Conservation (phyloP, 441 rosid species). For the Gossypium schwendimanii region DNA sequence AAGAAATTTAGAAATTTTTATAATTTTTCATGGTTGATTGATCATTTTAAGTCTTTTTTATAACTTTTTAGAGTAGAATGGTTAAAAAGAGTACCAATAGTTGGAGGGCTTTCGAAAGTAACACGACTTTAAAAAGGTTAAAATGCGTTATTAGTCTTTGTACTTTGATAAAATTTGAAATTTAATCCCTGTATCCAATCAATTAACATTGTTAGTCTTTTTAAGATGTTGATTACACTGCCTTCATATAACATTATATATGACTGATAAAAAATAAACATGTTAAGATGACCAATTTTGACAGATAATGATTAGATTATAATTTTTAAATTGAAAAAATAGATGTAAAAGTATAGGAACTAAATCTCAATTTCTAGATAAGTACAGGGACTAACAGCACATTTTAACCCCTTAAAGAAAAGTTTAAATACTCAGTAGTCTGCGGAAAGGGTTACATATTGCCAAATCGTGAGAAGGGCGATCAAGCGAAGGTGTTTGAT, state of each 20-base stretch:
- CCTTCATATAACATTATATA: neutral
- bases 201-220: neutral
- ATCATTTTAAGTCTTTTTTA: too few species aligned
- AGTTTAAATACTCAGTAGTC: neutral
- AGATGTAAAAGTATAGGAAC: neutral
- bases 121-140: neutral
- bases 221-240: too few species aligned
- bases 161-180: too few species aligned
- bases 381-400: neutral
- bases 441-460: neutral
- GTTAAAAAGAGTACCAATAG: neutral
- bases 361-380: neutral
- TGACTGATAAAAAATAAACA: neutral
- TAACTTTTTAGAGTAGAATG: too few species aligned
- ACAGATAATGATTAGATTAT: neutral
- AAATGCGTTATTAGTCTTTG: too few species aligned
- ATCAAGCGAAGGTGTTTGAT: neutral
- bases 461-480: constrained; percentile 1
- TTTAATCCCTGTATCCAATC: neutral
- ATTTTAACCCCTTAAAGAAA: neutral
- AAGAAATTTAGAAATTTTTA: too few species aligned
- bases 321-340: too few species aligned
- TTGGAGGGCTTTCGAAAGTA: too few species aligned
- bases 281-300: neutral
- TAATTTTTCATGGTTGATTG: too few species aligned